A percentile compares a stretch with the other conserved stretches of the same genome.
These are phyloP conservation scores for Candida sp. DNA, from an alignment of 1,139 yeast genomes.

Conservation along the genomic window DNA sequence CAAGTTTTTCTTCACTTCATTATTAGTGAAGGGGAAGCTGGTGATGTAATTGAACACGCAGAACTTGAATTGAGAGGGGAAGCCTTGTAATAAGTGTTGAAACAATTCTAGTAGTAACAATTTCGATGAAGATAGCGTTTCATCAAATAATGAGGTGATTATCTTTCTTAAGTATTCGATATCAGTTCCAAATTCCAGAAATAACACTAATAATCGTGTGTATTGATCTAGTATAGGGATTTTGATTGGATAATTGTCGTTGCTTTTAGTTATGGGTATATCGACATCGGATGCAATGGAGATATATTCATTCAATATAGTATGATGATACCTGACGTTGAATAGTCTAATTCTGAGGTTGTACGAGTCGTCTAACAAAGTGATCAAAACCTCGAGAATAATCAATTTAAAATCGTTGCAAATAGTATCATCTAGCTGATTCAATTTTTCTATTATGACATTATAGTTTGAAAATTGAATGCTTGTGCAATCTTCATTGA, in stretches of 20 bases:
- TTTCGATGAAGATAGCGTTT: conserved; percentile 9
- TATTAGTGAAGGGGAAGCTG: conserved; percentile 21
- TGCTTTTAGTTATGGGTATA: neutral
- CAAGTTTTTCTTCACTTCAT: conserved; percentile 14
- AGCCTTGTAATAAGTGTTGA: conserved; percentile 17
- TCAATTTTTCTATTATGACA: conserved; percentile 14
- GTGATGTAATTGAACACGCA: conserved; percentile 24
- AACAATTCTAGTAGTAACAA: conserved; percentile 22
- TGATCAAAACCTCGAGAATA: conserved; percentile 24
- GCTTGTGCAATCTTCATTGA: conserved; percentile 4
- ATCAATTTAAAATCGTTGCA: conserved; percentile 30
- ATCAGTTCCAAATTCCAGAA: conserved; percentile 37
- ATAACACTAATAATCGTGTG: conserved; percentile 19
- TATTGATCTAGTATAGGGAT: conserved; percentile 17
- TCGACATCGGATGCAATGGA: neutral
- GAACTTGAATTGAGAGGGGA: conserved; percentile 28
- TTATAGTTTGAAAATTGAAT: conserved; percentile 5
- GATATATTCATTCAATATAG: conserved; percentile 18
- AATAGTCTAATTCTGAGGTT: conserved; percentile 22
- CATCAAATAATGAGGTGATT: conserved; percentile 13
- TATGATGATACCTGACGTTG: conserved; percentile 15
- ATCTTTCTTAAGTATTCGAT: conserved; percentile 17
- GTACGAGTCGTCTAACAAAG: conserved; percentile 21
- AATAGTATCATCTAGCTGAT: conserved; percentile 18
- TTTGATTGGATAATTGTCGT: conserved; percentile 1